phyloP scores from a whole-genome alignment of 371 early-diverging fungal species.

The Rhizopus delemar region DNA sequence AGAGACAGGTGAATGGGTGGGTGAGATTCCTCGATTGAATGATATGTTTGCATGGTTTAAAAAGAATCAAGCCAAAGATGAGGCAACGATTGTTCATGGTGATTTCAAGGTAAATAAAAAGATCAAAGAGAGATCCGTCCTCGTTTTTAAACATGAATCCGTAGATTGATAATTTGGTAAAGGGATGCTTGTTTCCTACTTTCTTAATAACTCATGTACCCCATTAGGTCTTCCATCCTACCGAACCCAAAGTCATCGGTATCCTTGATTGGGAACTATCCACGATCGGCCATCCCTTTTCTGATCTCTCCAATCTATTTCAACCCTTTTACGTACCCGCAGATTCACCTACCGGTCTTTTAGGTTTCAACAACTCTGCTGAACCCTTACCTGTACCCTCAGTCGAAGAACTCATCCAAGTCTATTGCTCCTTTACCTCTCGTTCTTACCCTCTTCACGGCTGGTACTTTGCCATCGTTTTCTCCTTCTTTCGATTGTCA shows the following conservation, averaged over 20 bases:
- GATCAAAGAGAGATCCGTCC: background rate
- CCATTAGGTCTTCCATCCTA: constrained; percentile 73
- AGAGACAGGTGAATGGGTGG: constrained; percentile 58
- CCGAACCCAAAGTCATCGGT: constrained; percentile 79
- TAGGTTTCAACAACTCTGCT: constrained; percentile 44
- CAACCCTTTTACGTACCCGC: constrained; percentile 66
- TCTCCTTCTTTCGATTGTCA: constrained; percentile 65
- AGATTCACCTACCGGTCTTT: constrained; percentile 12
- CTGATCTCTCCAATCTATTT: constrained; percentile 87
- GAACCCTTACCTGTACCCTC: constrained; percentile 62
- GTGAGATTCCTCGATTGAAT: constrained; percentile 66
- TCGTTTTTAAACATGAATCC: background rate
- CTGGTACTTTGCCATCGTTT: constrained; percentile 57
- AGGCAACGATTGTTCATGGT: constrained; percentile 84
- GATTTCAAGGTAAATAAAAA: constrained; percentile 68
- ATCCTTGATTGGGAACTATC: constrained; percentile 96
- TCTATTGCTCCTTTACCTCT: constrained; percentile 60
- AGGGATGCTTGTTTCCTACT: background rate
- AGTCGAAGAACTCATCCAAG: constrained; percentile 61
- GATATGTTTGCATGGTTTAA: constrained; percentile 78
- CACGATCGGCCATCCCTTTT: constrained; percentile 91
- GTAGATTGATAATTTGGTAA: constrained; percentile 25
- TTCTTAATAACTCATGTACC: background rate
- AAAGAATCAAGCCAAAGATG: constrained; percentile 66
- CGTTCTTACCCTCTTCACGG: constrained; percentile 69